A percentile compares a stretch with the other conserved stretches of the same genome.
These are phyloP conservation scores for Thermomucor indicae-seudaticae DNA, from an alignment of 371 early-diverging fungal genomes.

Conservation along the genomic window DNA sequence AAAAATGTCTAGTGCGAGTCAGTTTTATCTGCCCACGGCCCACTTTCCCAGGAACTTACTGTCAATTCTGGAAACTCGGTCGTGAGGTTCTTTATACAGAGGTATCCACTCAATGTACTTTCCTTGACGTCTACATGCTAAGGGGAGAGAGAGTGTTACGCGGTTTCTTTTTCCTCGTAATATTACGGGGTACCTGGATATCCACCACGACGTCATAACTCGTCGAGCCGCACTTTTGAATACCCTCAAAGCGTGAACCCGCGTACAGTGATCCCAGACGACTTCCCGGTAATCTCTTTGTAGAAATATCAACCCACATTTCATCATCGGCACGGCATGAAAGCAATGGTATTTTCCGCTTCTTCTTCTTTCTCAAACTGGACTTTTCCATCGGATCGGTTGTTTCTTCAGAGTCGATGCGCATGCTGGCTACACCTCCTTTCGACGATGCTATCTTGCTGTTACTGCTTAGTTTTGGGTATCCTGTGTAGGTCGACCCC, in stretches of 20 bases:
- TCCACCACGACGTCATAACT: slow-evolving; percentile 67
- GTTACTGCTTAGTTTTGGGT: too few relatives aligned
- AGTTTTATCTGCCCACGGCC: neutral
- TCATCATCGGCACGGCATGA: slow-evolving; percentile 19
- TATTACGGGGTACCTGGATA: slow-evolving; percentile 53
- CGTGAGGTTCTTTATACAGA: slow-evolving; percentile 71
- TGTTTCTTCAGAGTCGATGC: too few relatives aligned
- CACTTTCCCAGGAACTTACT: slow-evolving; percentile 12
- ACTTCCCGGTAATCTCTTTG: slow-evolving; percentile 15
- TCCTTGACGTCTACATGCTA: slow-evolving; percentile 68
- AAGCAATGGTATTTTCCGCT: too few relatives aligned
- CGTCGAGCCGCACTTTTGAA: slow-evolving; percentile 56
- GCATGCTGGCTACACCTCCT: too few relatives aligned
- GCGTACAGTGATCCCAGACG: slow-evolving; percentile 45
- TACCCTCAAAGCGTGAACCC: slow-evolving; percentile 62
- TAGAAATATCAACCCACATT: slow-evolving; percentile 23
- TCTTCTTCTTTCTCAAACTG: too few relatives aligned
- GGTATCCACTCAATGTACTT: slow-evolving; percentile 70
- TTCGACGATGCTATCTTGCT: too few relatives aligned
- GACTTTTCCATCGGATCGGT: too few relatives aligned
- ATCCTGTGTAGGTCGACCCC: too few relatives aligned
- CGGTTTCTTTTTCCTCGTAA: neutral
- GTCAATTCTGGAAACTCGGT: slow-evolving; percentile 56
- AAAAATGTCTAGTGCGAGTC: slow-evolving; percentile 61
- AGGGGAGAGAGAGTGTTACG: neutral